phyloP scores from a whole-genome alignment of 176 grass and related monocot species.

The Musa acuminata region DNA sequence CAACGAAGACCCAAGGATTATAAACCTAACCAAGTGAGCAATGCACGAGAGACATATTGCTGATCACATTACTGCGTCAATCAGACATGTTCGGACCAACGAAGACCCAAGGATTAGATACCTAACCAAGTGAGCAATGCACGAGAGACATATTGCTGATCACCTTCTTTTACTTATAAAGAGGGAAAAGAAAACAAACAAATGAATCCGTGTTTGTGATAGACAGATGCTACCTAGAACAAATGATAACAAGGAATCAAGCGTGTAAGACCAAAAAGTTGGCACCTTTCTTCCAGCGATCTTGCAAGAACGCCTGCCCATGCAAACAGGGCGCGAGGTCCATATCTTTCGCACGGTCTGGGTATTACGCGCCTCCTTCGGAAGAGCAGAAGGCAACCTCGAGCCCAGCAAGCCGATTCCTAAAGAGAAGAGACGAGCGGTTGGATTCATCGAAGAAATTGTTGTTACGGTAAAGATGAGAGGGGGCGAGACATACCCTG shows the following conservation, averaged over 20 bases:
- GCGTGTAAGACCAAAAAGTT: neutral
- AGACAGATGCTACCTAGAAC: neutral
- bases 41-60: neutral
- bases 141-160: neutral
- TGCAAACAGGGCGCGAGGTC: slow-evolving; percentile 61
- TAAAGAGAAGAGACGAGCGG: neutral
- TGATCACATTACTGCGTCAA: neutral
- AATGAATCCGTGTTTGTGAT: neutral
- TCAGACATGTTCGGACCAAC: neutral
- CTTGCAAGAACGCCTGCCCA: slow-evolving; percentile 95
- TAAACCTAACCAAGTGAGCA: neutral
- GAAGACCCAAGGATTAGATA: neutral
- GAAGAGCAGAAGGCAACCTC: neutral
- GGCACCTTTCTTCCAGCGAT: slow-evolving; percentile 97
- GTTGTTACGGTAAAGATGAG: neutral
- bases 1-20: neutral
- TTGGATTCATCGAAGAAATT: neutral
- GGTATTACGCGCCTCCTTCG: neutral
- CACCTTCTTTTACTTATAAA: neutral
- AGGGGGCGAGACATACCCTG: neutral
- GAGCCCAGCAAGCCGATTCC: neutral
- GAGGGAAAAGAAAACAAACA: neutral
- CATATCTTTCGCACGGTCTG: slow-evolving; percentile 44
- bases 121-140: neutral
- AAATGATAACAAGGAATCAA: neutral